Evolutionary conservation across 768 basidiomycete genomes (phyloP).

Genomic region (Leccinum uliginosum): DNA sequence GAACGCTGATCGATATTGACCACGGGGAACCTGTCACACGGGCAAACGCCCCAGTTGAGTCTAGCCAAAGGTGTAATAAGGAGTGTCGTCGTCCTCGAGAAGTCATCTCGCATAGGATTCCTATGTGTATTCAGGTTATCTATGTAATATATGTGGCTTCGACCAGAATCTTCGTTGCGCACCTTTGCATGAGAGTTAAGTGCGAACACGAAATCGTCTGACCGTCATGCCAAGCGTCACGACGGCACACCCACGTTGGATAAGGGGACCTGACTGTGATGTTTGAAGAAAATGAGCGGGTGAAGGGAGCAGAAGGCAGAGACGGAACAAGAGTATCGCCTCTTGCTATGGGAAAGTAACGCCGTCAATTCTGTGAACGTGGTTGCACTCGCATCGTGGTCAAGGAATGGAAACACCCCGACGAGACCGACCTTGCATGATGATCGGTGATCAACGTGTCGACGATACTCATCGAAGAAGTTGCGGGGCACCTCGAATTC

Average conservation of each 20-base stretch:
- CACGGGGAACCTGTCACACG: not conserved
- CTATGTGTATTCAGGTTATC: not conserved
- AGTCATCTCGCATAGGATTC: not conserved
- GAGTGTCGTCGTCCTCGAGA: not conserved
- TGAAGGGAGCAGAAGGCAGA: not conserved
- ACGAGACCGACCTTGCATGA: not conserved
- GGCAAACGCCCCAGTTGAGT: not conserved
- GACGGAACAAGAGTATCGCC: not conserved
- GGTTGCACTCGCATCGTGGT: not conserved
- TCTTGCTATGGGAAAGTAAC: not conserved
- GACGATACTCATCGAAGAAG: not conserved
- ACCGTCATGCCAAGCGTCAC: not conserved
- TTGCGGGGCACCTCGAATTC: not conserved
- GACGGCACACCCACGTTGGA: not conserved
- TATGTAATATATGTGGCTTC: not conserved
- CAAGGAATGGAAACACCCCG: not conserved
- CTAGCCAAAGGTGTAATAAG: not conserved
- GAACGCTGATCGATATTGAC: not conserved
- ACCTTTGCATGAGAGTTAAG: not conserved
- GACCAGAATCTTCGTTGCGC: not conserved
- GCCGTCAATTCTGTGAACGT: not conserved
- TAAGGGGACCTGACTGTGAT: not conserved
- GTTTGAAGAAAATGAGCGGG: not conserved
- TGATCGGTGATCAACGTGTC: not conserved
- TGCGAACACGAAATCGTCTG: not conserved